These are phyloP conservation scores for Fragaria vesca DNA, from an alignment of 306 rosid species.

Conservation along the genomic window DNA sequence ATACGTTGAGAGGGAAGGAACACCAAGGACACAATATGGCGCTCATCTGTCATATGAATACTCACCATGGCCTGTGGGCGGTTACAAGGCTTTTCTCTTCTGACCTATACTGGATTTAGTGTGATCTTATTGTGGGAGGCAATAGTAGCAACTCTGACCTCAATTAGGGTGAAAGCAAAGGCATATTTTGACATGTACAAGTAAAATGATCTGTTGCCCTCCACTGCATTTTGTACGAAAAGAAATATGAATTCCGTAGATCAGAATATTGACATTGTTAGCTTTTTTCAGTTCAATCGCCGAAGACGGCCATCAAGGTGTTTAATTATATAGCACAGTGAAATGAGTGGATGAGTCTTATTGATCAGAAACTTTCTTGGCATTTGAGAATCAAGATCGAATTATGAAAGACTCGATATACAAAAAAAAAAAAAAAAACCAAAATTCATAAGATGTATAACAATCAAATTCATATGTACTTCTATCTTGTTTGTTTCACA, in stretches of 20 bases:
- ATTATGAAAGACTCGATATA: background rate
- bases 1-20: background rate
- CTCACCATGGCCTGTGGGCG: background rate
- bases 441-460: background rate
- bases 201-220: background rate
- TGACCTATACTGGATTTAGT: background rate
- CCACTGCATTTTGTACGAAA: background rate
- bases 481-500: too few species aligned
- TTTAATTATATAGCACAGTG: too few species aligned
- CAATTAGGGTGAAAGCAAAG: background rate
- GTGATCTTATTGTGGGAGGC: background rate
- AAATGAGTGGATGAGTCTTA: too few species aligned
- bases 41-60: background rate
- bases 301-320: background rate
- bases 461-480: too few species aligned
- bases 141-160: background rate
- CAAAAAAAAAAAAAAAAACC: too few species aligned
- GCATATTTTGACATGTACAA: background rate
- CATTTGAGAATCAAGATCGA: background rate
- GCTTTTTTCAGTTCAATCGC: background rate
- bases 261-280: background rate
- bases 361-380: too few species aligned
- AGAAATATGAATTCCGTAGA: background rate
- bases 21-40: background rate
- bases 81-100: background rate